phyloP scores from a whole-genome alignment of 257 asterid species.

The Penstemon barbatus region DNA sequence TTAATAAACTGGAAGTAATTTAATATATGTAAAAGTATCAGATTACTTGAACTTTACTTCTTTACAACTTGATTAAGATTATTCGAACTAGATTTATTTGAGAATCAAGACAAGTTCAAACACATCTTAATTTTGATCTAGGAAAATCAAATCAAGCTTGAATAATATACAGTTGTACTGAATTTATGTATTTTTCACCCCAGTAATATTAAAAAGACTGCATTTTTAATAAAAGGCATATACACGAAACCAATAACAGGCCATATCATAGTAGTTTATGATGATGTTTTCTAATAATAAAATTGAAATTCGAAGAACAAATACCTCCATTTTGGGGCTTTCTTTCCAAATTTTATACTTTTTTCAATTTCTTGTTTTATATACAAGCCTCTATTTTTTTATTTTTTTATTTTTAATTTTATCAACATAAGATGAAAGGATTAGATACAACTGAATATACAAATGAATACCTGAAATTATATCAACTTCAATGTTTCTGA shows the following conservation, averaged over 20 bases:
- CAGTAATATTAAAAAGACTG: too few relatives aligned
- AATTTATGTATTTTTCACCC: too few relatives aligned
- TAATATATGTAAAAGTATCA: too few relatives aligned
- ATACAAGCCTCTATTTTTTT: conserved; percentile 9
- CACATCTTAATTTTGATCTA: too few relatives aligned
- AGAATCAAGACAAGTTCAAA: too few relatives aligned
- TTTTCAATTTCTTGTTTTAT: neutral
- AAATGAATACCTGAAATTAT: neutral
- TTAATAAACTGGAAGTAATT: too few relatives aligned
- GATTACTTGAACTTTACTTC: too few relatives aligned
- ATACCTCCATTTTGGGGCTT: neutral
- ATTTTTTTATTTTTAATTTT: neutral
- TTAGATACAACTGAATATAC: conserved; percentile 15
- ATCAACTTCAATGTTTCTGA: conserved; percentile 37
- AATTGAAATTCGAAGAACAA: neutral
- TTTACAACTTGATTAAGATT: too few relatives aligned
- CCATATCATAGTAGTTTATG: neutral
- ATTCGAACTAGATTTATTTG: too few relatives aligned
- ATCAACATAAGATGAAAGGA: conserved; percentile 28
- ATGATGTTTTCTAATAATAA: neutral
- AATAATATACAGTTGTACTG: too few relatives aligned
- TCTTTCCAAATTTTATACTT: neutral
- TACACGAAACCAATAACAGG: neutral
- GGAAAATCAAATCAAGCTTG: too few relatives aligned
- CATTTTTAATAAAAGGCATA: too few relatives aligned